Evolutionary conservation across 1,139 yeast genomes (phyloP), one percentile per base, ranked within the genome.

Genomic region (Geotrichum carabidarum): DNA sequence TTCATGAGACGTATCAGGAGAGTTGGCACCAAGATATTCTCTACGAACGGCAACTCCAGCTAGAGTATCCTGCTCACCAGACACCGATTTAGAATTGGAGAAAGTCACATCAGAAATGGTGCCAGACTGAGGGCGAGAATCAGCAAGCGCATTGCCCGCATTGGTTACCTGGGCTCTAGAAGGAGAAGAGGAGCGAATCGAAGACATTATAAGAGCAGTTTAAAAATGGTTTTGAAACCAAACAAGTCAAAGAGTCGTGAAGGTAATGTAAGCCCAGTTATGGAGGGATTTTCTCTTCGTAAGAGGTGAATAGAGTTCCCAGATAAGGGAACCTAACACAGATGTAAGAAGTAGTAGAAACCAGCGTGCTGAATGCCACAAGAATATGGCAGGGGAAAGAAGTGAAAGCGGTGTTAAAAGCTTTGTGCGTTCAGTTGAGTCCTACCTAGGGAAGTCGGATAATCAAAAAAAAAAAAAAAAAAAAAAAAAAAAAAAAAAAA

Each of bases 281-380:
- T 40, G 53, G 56, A 42, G 53, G 56, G 32, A 49, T 53, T 42
- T 53, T 53, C 27, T 53, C 56, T 42, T 53, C 43, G 50, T 49
- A 32, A 32, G 18, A 49, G 18, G 35, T 43, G 44, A 50, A 50
- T 35, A 45, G 50, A 53, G 56, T 53, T 53, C 56, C 56, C 56
- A 48, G 53, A 44, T 53, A 31, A 32, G 53, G 56, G 53, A 53
- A 49, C 56, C 53, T 34, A 35, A 50, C 52, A 43, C 52, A 41
- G 44, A 50, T 17, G 9, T 36, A 43, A 36, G 30, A 27, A 37
- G 42, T 35, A 31, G 30, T 9, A 50, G 30, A 36, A 43, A 48
- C 52, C 52, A 50, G 52, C 18, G 34, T 50, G 52, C 52, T 50
- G 44, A 34, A 50, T 43, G 52, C 52, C 52, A 50, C 52, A 22